phyloP scores from a whole-genome alignment of 768 basidiomycete species.

The Macrolepiota albuminosa region DNA sequence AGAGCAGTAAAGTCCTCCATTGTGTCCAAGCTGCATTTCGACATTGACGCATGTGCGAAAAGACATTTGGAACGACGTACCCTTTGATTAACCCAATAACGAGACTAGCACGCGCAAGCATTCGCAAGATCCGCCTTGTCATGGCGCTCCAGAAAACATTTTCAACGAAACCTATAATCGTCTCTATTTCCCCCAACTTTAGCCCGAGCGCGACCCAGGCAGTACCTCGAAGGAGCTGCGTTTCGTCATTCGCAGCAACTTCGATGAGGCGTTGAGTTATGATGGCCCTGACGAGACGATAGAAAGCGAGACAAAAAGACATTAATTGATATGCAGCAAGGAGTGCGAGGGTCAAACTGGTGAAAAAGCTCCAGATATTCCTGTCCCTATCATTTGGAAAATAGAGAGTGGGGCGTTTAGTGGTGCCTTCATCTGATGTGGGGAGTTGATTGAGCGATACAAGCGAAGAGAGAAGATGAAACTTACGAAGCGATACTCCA shows the following conservation, averaged over 20 bases:
- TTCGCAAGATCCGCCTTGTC: constrained; percentile 53
- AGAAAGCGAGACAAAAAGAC: constrained; percentile 54
- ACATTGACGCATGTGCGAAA: background rate
- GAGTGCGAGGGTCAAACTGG: constrained; percentile 54
- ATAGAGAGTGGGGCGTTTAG: constrained; percentile 15
- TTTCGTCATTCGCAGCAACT: constrained; percentile 33
- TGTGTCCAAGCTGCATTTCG: constrained; percentile 40
- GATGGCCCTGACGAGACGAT: constrained; percentile 48
- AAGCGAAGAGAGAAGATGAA: background rate
- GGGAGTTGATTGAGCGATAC: background rate
- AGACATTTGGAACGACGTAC: constrained; percentile 34
- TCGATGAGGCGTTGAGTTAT: constrained; percentile 51
- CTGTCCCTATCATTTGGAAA: constrained; percentile 33
- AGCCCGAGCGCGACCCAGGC: constrained; percentile 62
- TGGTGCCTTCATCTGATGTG: constrained; percentile 7
- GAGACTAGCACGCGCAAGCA: constrained; percentile 48
- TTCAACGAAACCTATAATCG: constrained; percentile 54
- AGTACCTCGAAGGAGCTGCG: constrained; percentile 53
- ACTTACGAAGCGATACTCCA: constrained; percentile 52
- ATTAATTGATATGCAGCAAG: constrained; percentile 53
- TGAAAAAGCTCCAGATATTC: constrained; percentile 51
- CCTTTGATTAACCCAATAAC: constrained; percentile 65
- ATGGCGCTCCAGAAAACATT: constrained; percentile 49
- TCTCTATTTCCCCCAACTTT: constrained; percentile 62
- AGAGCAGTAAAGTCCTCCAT: constrained; percentile 51